Evolutionary conservation across 208 protist genomes (phyloP).

Genomic region (Crithidia expoeki): DNA sequence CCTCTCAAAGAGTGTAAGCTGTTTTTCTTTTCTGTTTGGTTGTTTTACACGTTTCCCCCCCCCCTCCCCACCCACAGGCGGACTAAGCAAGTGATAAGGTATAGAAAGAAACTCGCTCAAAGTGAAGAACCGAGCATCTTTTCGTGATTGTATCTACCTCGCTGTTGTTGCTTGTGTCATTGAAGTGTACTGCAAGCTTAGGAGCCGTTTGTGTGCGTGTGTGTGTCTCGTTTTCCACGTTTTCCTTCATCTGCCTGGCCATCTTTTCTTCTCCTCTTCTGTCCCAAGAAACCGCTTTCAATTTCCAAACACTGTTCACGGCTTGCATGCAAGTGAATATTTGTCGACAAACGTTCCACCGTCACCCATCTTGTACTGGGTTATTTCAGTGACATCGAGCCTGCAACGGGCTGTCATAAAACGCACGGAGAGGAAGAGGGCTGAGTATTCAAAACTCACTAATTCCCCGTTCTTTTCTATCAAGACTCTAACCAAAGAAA

Average conservation of each 20-base stretch:
- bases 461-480: not conserved
- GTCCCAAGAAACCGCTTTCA: not conserved
- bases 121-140: conserved; percentile 2
- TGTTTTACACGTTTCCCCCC: too few relatives aligned
- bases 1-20: not conserved
- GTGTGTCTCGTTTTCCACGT: not conserved
- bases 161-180: too few relatives aligned
- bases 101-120: not conserved
- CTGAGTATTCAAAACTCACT: too few relatives aligned
- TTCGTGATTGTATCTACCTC: too few relatives aligned
- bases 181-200: too few relatives aligned
- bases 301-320: not conserved
- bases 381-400: conserved; percentile 2
- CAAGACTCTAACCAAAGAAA: not conserved
- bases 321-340: not conserved
- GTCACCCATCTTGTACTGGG: not conserved
- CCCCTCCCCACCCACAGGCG: too few relatives aligned
- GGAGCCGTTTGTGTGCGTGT: not conserved
- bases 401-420: not conserved
- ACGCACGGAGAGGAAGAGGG: too few relatives aligned
- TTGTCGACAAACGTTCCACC: not conserved
- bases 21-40: conserved; percentile 9
- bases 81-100: not conserved
- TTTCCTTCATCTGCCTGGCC: not conserved
- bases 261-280: not conserved